Conservation (phyloP, 257 asterid genomes). For the Ophiorrhiza pumila region DNA sequence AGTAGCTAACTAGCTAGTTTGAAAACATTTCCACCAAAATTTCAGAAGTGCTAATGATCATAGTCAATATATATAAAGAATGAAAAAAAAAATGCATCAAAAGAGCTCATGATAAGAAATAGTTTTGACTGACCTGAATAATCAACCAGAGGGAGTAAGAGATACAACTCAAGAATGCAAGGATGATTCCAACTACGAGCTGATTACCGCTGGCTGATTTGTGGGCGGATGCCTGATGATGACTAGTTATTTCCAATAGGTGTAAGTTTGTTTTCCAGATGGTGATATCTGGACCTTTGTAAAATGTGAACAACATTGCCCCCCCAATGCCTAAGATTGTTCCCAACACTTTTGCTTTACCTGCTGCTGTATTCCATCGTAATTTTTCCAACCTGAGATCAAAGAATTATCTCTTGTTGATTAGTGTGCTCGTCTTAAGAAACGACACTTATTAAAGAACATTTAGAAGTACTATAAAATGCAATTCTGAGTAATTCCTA, state of each 20-base stretch:
- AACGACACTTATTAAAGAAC: no score
- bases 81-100: no score
- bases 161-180: conserved; percentile 41
- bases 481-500: no score
- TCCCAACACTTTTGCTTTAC: conserved; percentile 67
- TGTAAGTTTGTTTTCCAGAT: conserved; percentile 43
- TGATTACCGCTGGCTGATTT: conserved; percentile 13
- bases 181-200: conserved; percentile 36
- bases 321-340: conserved; percentile 57
- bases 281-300: conserved; percentile 52
- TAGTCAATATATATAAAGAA: no score
- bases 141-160: conserved; percentile 56
- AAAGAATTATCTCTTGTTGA: no score
- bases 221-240: not conserved
- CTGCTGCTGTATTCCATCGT: conserved; percentile 50
- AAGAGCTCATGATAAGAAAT: no score
- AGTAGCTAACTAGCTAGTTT: no score
- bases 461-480: no score
- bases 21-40: no score
- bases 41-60: no score
- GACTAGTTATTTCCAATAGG: conserved; percentile 33
- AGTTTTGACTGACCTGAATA: no score
- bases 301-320: conserved; percentile 70
- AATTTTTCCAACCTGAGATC: conserved; percentile 56
- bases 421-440: no score